Percentiles rank a stretch among this genome's conserved stretches.
Evolutionary conservation across 2,329 filamentous ascomycete genomes (phyloP).

Genomic region (Colletotrichum sp.): DNA sequence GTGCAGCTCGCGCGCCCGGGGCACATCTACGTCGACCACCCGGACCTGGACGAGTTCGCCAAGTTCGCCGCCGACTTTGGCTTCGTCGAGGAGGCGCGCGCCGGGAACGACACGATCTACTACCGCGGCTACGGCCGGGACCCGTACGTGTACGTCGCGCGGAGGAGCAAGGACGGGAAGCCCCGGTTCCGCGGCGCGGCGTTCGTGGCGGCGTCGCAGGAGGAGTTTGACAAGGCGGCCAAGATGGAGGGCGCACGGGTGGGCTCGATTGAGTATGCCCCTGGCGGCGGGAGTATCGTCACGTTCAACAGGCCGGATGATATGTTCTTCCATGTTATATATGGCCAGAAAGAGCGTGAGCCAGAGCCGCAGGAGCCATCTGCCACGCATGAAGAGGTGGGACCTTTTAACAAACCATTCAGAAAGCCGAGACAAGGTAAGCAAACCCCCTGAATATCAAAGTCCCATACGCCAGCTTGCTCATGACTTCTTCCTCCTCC

Average conservation of each 20-base stretch:
- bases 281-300: constrained; percentile 46
- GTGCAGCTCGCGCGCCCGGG: constrained; percentile 20
- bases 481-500: too few species aligned
- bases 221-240: constrained; percentile 42
- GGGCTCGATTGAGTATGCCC: constrained; percentile 31
- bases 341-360: constrained; percentile 25
- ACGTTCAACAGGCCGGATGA: constrained; percentile 39
- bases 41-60: constrained; percentile 27
- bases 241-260: constrained; percentile 35
- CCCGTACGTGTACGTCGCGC: constrained; percentile 53
- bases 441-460: neutral
- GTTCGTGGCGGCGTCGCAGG: constrained; percentile 37
- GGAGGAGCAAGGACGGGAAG: constrained; percentile 25
- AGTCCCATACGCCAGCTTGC: too few species aligned
- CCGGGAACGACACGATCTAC: constrained; percentile 40
- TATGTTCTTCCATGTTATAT: constrained; percentile 29
- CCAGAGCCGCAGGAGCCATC: neutral
- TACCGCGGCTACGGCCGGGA: constrained; percentile 57
- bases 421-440: neutral
- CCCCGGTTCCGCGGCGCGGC: constrained; percentile 27
- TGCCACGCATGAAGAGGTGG: neutral
- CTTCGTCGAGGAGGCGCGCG: constrained; percentile 25
- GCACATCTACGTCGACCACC: constrained; percentile 28
- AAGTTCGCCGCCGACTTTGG: constrained; percentile 33
- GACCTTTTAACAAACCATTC: neutral